Percentiles rank a stretch among this genome's conserved stretches.
Evolutionary conservation across 495 filamentous ascomycete species (phyloP).

Genomic region (Parathielavia hyrcaniae): DNA sequence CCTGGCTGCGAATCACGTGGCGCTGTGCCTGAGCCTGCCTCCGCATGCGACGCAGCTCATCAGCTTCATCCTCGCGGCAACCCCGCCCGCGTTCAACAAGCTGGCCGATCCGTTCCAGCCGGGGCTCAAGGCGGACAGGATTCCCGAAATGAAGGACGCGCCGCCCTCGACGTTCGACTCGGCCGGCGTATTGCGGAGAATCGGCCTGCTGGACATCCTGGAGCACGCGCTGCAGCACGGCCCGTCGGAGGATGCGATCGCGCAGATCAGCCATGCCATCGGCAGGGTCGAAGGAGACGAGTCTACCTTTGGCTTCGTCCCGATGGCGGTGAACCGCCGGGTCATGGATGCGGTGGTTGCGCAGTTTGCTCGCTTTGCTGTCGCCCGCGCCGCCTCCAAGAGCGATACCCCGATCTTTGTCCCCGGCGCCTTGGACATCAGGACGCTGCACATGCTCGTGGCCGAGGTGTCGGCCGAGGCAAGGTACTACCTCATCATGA

Average conservation of each 20-base stretch:
- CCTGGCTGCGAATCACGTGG: constrained; percentile 76
- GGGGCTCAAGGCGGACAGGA: constrained; percentile 72
- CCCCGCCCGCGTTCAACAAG: constrained; percentile 66
- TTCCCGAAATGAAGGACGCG: constrained; percentile 67
- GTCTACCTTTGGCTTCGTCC: constrained; percentile 56
- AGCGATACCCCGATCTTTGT: constrained; percentile 58
- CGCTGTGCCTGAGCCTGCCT: constrained; percentile 79
- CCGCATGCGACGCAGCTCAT: constrained; percentile 80
- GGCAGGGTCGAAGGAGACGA: constrained; percentile 48
- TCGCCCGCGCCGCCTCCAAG: constrained; percentile 50
- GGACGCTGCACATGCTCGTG: constrained; percentile 66
- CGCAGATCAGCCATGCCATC: constrained; percentile 62
- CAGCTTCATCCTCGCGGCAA: constrained; percentile 81
- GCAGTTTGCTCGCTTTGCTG: constrained; percentile 69
- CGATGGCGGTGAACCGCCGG: constrained; percentile 59
- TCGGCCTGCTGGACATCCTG: constrained; percentile 59
- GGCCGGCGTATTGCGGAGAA: constrained; percentile 48
- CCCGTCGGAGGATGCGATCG: constrained; percentile 59
- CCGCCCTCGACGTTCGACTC: constrained; percentile 59
- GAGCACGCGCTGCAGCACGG: constrained; percentile 58
- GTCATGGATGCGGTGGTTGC: constrained; percentile 77
- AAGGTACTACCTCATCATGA: constrained; percentile 76
- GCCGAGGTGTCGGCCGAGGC: constrained; percentile 67
- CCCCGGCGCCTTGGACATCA: constrained; percentile 60
- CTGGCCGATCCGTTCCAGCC: constrained; percentile 74